Percentiles rank a stretch among this genome's conserved stretches.
These are phyloP conservation scores for Piloderma croceum DNA, from an alignment of 768 basidiomycete genomes.

Conservation along the genomic window DNA sequence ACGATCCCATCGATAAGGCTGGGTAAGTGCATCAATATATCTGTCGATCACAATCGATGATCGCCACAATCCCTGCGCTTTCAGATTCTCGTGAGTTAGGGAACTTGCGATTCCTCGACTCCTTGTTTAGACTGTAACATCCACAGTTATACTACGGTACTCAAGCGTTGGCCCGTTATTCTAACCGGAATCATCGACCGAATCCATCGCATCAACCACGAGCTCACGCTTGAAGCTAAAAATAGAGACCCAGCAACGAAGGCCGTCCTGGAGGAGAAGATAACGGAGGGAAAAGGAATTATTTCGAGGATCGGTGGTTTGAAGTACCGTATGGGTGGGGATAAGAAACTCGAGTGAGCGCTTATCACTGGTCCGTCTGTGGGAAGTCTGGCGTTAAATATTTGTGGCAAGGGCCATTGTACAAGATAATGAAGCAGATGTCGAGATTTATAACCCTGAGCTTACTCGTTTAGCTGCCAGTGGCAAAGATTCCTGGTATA, in stretches of 20 bases:
- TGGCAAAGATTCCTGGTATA: constrained; percentile 76
- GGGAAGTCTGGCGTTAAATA: constrained; percentile 1
- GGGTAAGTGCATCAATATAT: constrained; percentile 43
- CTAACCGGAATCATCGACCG: constrained; percentile 76
- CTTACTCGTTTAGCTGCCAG: constrained; percentile 45
- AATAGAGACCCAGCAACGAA: constrained; percentile 18
- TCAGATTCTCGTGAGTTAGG: constrained; percentile 58
- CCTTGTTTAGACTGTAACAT: background rate
- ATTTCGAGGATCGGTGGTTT: constrained; percentile 70
- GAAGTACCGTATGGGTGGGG: constrained; percentile 86
- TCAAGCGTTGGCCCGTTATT: constrained; percentile 80
- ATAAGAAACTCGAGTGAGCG: constrained; percentile 61
- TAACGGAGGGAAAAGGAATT: constrained; percentile 73
- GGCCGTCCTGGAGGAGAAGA: constrained; percentile 31
- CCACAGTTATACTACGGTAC: constrained; percentile 69
- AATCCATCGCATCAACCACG: constrained; percentile 64
- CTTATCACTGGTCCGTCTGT: too few relatives aligned
- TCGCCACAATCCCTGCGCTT: constrained; percentile 4
- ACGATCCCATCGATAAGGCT: constrained; percentile 65
- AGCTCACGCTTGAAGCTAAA: constrained; percentile 41
- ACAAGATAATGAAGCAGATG: constrained; percentile 69
- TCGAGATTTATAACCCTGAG: constrained; percentile 73
- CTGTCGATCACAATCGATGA: too few relatives aligned
- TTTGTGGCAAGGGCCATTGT: constrained; percentile 48
- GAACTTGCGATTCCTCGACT: too few relatives aligned